phyloP scores from a whole-genome alignment of 768 basidiomycete genomes.

The Strobilomyces dryophilus region DNA sequence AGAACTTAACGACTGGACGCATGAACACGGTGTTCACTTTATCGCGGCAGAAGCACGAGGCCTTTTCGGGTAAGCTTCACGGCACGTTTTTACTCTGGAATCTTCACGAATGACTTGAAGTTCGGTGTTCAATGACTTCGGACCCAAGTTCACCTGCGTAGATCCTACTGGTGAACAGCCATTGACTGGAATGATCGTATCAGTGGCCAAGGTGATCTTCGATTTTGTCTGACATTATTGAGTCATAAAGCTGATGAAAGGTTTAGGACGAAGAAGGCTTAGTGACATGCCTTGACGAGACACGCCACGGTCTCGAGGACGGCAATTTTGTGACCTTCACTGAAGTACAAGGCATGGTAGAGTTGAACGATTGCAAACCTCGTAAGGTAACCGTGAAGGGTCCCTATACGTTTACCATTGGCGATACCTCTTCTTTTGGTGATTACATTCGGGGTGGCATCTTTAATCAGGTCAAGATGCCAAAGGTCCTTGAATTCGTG shows the following conservation, averaged over 20 bases:
- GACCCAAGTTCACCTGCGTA: conserved; percentile 88
- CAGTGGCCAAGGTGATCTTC: conserved; percentile 69
- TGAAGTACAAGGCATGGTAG: conserved; percentile 93
- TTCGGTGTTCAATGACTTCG: conserved; percentile 95
- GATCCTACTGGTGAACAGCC: conserved; percentile 98
- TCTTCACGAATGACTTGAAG: conserved; percentile 37
- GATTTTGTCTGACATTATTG: background rate
- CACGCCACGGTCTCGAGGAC: conserved; percentile 97
- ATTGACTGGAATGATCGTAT: conserved; percentile 91
- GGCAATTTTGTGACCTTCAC: conserved; percentile 96
- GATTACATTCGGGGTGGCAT: conserved; percentile 86
- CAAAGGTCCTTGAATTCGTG: conserved; percentile 92
- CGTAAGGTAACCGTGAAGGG: conserved; percentile 92
- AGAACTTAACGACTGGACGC: conserved; percentile 95
- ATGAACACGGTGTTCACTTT: conserved; percentile 84
- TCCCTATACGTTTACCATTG: conserved; percentile 96
- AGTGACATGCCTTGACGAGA: conserved; percentile 95
- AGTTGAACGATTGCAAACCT: conserved; percentile 87
- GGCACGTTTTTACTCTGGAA: background rate
- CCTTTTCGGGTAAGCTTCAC: conserved; percentile 75
- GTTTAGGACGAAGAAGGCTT: conserved; percentile 79
- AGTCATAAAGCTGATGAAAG: background rate
- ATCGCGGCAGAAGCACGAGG: conserved; percentile 89
- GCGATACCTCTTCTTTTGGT: conserved; percentile 77
- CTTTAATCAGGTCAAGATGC: conserved; percentile 99